phyloP scores from a whole-genome alignment of 164 flowering plant genomes.

The Cinnamomum chago region DNA sequence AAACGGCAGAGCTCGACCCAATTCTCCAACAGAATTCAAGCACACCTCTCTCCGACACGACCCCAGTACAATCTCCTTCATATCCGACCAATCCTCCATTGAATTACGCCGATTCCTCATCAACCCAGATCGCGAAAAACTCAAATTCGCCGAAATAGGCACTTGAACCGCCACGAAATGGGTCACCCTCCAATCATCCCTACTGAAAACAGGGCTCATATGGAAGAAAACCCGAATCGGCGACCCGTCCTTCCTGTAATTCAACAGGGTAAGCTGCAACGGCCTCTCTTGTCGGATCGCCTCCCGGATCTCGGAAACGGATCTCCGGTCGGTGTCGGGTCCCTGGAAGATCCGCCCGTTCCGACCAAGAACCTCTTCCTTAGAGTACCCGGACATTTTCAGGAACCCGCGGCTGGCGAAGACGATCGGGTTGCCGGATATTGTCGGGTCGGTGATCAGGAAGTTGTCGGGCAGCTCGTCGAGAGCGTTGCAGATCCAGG shows the following conservation, averaged over 20 bases:
- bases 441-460: conserved; percentile 83
- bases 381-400: conserved; percentile 73
- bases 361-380: conserved; percentile 66
- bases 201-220: conserved; percentile 66
- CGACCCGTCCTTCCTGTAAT: conserved; percentile 78
- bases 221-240: conserved; percentile 88
- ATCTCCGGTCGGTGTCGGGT: conserved; percentile 53
- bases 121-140: conserved; percentile 3
- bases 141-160: conserved; percentile 45
- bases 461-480: conserved; percentile 65
- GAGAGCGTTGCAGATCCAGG: conserved; percentile 55
- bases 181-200: conserved; percentile 57
- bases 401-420: conserved; percentile 77
- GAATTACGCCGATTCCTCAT: conserved; percentile 6
- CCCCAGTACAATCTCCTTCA: conserved; percentile 40
- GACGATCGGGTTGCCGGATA: conserved; percentile 85
- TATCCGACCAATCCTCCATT: conserved; percentile 28
- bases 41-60: conserved; percentile 77
- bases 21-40: conserved; percentile 41
- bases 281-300: conserved; percentile 68
- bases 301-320: conserved; percentile 73
- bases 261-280: conserved; percentile 55
- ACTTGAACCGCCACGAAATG: conserved; percentile 86
- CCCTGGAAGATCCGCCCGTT: conserved; percentile 88
- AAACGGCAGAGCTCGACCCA: conserved; percentile 25